These are phyloP conservation scores for Solanum megistacrolobum DNA, from an alignment of 257 asterid genomes.

Conservation along the genomic window DNA sequence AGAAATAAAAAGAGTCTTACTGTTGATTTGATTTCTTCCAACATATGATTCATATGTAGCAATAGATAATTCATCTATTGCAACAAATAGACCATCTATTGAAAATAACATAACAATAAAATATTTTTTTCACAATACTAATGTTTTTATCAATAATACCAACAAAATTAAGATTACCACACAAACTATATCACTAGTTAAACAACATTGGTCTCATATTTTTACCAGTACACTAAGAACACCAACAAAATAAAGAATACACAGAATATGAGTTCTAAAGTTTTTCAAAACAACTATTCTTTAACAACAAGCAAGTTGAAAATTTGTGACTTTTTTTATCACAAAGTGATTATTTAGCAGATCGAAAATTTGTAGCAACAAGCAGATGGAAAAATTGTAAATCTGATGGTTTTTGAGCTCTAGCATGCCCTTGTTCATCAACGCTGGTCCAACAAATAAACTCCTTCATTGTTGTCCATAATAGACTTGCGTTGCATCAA, in stretches of 20 bases:
- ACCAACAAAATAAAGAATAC: neutral
- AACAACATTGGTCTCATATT: neutral
- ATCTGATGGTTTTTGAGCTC: neutral
- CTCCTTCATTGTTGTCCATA: neutral
- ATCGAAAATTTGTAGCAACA: too few relatives aligned
- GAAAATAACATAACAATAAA: too few relatives aligned
- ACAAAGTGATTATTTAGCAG: neutral
- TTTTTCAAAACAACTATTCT: too few relatives aligned
- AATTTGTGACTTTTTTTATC: neutral
- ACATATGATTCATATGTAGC: too few relatives aligned
- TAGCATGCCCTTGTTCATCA: neutral
- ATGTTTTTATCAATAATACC: neutral
- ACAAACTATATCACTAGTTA: neutral
- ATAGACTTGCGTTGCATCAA: neutral
- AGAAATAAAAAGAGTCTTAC: too few relatives aligned
- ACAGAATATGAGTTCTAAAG: neutral
- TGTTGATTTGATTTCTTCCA: too few relatives aligned
- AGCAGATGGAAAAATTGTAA: too few relatives aligned
- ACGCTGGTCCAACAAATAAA: neutral
- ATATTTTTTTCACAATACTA: too few relatives aligned
- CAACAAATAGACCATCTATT: too few relatives aligned
- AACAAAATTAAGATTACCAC: neutral
- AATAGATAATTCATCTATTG: too few relatives aligned
- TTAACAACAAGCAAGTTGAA: neutral
- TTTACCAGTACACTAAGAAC: neutral